Conservation (phyloP, 495 filamentous ascomycete genomes). For the Rostrohypoxylon terebratum region DNA sequence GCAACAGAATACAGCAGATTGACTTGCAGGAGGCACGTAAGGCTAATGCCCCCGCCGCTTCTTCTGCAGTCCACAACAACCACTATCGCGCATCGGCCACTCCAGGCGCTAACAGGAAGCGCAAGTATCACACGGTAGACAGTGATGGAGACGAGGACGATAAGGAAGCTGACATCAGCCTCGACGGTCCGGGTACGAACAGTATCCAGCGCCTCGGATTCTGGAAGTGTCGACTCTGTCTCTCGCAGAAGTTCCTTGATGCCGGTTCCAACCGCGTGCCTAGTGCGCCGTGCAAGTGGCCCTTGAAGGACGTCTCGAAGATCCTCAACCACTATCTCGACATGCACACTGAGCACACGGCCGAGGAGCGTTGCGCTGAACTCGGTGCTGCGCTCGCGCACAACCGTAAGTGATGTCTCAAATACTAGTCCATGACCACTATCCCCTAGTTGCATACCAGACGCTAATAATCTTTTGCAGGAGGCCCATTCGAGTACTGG, state of each 20-base stretch:
- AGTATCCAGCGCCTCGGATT: conserved; percentile 56
- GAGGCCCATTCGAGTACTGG: conserved; percentile 62
- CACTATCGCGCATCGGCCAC: conserved; percentile 2
- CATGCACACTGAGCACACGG: conserved; percentile 57
- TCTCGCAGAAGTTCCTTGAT: conserved; percentile 53
- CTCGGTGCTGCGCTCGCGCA: conserved; percentile 53
- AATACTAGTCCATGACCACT: background rate
- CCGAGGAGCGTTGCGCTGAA: conserved; percentile 54
- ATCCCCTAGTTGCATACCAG: conserved; percentile 14
- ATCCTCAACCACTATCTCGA: conserved; percentile 60
- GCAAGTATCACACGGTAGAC: conserved; percentile 21
- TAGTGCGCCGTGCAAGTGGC: conserved; percentile 61
- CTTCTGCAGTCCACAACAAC: background rate
- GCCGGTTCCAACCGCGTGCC: conserved; percentile 54
- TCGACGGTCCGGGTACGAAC: conserved; percentile 12
- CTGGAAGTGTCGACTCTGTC: conserved; percentile 60
- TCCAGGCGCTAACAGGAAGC: conserved; percentile 23
- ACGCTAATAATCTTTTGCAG: conserved; percentile 38
- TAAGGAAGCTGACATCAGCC: background rate
- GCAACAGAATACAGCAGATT: conserved; percentile 54
- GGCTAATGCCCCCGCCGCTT: conserved; percentile 3
- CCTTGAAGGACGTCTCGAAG: conserved; percentile 60
- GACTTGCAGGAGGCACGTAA: conserved; percentile 39
- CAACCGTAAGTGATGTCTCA: conserved; percentile 50
- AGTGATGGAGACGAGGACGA: conserved; percentile 30